Percentiles rank a stretch among this genome's conserved stretches.
These are phyloP conservation scores for Kwoniella sp. DNA, from an alignment of 768 basidiomycete genomes.

Conservation along the genomic window DNA sequence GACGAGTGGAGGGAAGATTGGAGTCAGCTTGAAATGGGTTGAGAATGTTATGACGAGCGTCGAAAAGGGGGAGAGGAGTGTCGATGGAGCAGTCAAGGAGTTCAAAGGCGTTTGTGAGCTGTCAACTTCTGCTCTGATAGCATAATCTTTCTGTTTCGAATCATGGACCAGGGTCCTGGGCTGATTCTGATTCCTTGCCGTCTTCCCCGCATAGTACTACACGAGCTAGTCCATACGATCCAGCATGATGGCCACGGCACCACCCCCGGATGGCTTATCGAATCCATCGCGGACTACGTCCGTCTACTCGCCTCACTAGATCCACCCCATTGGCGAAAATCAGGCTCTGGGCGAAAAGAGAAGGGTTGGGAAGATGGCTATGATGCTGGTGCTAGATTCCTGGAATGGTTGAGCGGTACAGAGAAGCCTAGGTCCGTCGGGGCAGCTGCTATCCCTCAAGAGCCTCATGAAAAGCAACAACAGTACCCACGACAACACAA, in stretches of 20 bases:
- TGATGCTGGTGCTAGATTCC: constrained; percentile 42
- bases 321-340: constrained; percentile 41
- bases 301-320: constrained; percentile 31
- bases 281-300: constrained; percentile 45
- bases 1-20: constrained; percentile 36
- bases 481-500: neutral
- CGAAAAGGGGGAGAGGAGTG: constrained; percentile 18
- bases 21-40: constrained; percentile 38
- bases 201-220: constrained; percentile 29
- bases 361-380: constrained; percentile 47
- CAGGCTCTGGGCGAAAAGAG: constrained; percentile 33
- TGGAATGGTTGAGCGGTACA: constrained; percentile 34
- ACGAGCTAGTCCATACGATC: constrained; percentile 45
- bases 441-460: neutral
- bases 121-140: neutral
- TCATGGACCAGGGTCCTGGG: too few relatives aligned
- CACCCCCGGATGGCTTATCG: constrained; percentile 42
- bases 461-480: neutral
- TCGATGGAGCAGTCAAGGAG: constrained; percentile 33
- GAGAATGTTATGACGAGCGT: constrained; percentile 30
- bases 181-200: neutral
- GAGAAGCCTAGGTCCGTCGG: neutral
- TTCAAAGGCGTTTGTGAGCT: constrained; percentile 49
- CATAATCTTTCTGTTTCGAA: neutral
- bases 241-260: constrained; percentile 43